These are phyloP conservation scores for Mesembryanthemum crystallinum DNA, from an alignment of 148 eudicot genomes.

Conservation along the genomic window DNA sequence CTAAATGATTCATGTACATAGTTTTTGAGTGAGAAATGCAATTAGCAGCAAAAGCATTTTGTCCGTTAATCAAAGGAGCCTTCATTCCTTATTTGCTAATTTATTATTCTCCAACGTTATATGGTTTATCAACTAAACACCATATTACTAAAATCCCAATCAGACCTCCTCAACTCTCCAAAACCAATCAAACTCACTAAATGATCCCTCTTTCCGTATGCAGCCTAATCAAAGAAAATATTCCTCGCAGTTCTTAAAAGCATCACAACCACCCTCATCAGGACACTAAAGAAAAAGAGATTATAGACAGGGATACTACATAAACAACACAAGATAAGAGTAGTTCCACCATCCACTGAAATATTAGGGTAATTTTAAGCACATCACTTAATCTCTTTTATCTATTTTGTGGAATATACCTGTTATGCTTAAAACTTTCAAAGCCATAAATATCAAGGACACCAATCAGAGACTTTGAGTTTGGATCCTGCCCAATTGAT, in stretches of 20 bases:
- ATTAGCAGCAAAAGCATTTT: too few relatives aligned
- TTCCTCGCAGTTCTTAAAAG: not conserved
- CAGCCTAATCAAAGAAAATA: not conserved
- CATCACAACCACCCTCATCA: not conserved
- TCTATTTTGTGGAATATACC: slow-evolving; percentile 36
- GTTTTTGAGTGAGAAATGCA: too few relatives aligned
- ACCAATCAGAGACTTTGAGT: slow-evolving; percentile 79
- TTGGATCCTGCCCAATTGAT: slow-evolving; percentile 94
- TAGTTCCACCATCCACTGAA: not conserved
- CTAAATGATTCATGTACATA: too few relatives aligned
- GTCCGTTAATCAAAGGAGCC: too few relatives aligned
- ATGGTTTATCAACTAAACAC: not conserved
- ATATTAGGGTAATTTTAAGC: not conserved
- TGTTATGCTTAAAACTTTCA: slow-evolving; percentile 97
- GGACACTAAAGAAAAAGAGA: not conserved
- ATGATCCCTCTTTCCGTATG: not conserved
- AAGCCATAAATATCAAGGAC: slow-evolving; percentile 98
- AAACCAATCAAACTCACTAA: not conserved
- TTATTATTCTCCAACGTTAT: too few relatives aligned
- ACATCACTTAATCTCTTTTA: not conserved
- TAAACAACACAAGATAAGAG: not conserved
- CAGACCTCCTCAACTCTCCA: not conserved
- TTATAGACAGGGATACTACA: not conserved
- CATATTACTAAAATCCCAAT: not conserved
- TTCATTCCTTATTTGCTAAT: too few relatives aligned